Evolutionary conservation across 139 green algal species (phyloP).

Genomic region (Volvox africanus): DNA sequence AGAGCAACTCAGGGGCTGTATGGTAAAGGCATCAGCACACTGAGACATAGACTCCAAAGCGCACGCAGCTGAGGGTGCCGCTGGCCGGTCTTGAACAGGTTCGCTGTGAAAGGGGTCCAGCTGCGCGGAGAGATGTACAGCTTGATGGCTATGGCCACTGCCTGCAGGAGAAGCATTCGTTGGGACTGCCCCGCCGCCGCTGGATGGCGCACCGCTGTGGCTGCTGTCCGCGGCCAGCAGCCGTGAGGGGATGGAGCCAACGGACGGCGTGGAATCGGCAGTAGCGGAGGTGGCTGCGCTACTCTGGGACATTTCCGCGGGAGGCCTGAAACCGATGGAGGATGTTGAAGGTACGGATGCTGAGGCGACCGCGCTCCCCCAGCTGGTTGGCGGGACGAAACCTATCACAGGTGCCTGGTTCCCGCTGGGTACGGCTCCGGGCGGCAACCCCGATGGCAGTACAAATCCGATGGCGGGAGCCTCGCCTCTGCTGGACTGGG

Average conservation of each 20-base stretch:
- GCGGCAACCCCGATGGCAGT: neutral
- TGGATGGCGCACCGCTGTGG: neutral
- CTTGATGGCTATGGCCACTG: neutral
- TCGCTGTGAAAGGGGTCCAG: neutral
- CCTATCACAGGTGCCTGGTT: slow-evolving; percentile 5
- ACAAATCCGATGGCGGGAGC: neutral
- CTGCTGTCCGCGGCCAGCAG: neutral
- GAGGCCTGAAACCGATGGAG: neutral
- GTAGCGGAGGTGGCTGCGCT: neutral
- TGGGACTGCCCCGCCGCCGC: neutral
- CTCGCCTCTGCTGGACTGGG: neutral
- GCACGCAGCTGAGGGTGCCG: neutral
- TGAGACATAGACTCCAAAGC: neutral
- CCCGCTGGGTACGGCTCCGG: neutral
- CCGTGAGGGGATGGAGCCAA: neutral
- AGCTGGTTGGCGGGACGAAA: slow-evolving; percentile 12
- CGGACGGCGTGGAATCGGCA: neutral
- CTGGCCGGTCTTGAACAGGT: neutral
- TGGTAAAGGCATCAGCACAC: neutral
- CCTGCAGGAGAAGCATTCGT: neutral
- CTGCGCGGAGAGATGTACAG: neutral
- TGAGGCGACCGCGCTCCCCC: no score
- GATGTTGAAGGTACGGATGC: no score
- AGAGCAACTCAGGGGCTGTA: neutral
- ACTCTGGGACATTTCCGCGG: neutral